Base-by-base conservation (phyloP, 441 rosid species). In the Erysimum pusillum region DNA sequence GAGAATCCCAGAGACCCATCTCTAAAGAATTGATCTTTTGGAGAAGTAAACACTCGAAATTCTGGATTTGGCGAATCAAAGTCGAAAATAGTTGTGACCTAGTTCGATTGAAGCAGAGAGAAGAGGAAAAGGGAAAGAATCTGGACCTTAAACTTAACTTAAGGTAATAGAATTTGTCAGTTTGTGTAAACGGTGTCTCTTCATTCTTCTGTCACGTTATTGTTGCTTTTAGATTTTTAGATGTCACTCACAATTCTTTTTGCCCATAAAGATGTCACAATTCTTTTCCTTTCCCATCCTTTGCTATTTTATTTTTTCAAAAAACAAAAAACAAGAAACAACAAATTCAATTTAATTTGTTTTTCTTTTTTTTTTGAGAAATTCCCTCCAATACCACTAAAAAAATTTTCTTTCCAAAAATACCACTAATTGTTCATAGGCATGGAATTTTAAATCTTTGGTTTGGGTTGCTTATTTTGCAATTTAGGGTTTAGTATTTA, bases 1-100 rank as follows among this genome's bases (percentile, higher is more conserved):
- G 84, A 49, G 96, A 88, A 88, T 94, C 98, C 87, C 89, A 86
- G 52, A 94, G 81, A 80, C 98, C 98, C 97, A 94, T 94, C 57
- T 28, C 57, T 11, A 48, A 75, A 81, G 39, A 64, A 8, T 17
- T 2, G 41, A 77, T 5, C 49, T 64, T 38, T 73, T 18, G 3
- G 36, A 58, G 0, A 13, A 28, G 28, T 42, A 1, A 31, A 44
- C 32, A 18, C 56, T n/a, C 6, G 5, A 56, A 56, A 39, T 59
- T 61, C 49, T 45, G 53, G 49, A 67, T 62, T 68, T 42, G 17
- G 14, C 32, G 70, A 46, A 32, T 59, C 15, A n/a, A 56, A 42
- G 9, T 53, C 3, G 15, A n/a, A 15, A 9, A 34, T 9, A 13
- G 12, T 36, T 2, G 74, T 64, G 65, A 67, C 79, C 79, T 73